Conservation (phyloP, 2,329 filamentous ascomycete species). For the Madurella fahalii region DNA sequence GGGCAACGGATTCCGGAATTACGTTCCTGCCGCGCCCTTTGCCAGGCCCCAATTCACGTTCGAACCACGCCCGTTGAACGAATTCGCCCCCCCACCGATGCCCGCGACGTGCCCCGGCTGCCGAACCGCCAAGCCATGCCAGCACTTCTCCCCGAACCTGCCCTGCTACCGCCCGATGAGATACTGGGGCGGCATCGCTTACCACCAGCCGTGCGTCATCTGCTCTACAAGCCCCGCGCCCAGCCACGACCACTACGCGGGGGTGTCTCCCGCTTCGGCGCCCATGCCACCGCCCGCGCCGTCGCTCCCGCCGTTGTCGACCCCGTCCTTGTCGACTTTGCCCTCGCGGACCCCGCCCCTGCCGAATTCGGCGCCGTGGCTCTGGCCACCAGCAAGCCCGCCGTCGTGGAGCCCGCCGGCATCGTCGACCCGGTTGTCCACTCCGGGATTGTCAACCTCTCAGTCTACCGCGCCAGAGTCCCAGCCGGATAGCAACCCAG, state of each 20-base stretch:
- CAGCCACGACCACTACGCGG: background rate
- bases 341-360: background rate
- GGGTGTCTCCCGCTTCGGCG: background rate
- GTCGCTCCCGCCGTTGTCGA: background rate
- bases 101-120: background rate
- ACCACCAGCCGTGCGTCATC: background rate
- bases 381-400: background rate
- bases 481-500: too few species aligned
- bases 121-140: background rate
- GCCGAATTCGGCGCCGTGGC: too few species aligned
- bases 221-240: background rate
- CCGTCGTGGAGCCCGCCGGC: background rate
- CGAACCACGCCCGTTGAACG: background rate
- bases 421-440: too few species aligned
- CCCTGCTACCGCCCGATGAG: constrained; percentile 1
- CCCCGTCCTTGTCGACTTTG: background rate
- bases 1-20: background rate
- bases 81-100: background rate
- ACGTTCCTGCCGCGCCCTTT: background rate
- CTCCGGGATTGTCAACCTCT: too few species aligned
- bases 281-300: background rate
- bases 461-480: too few species aligned
- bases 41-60: background rate
- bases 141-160: background rate
- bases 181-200: background rate